Evolutionary conservation across 2,329 filamentous ascomycete species (phyloP).

Genomic region (Lecanicillium sp.): DNA sequence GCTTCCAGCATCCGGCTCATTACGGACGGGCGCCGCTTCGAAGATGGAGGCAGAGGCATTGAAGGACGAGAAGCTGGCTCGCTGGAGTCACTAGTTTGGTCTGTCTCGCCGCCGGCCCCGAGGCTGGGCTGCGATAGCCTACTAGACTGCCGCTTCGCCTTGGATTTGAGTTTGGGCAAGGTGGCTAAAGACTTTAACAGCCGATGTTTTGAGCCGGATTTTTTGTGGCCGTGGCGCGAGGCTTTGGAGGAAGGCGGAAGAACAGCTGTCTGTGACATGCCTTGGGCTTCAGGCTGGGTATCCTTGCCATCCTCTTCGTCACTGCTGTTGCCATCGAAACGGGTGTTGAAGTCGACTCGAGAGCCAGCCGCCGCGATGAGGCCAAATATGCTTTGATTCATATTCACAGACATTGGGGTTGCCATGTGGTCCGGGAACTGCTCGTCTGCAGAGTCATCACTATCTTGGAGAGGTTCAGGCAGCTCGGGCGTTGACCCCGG

Average conservation of each 20-base stretch:
- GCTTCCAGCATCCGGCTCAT: constrained; percentile 75
- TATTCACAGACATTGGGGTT: constrained; percentile 53
- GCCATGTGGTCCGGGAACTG: constrained; percentile 31
- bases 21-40: constrained; percentile 55
- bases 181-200: constrained; percentile 59
- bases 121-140: constrained; percentile 23
- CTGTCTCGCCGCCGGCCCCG: constrained; percentile 19
- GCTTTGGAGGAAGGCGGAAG: constrained; percentile 24
- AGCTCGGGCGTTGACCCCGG: constrained; percentile 33
- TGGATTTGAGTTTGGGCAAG: constrained; percentile 39
- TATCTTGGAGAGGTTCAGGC: constrained; percentile 44
- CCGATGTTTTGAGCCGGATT: constrained; percentile 57
- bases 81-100: constrained; percentile 17
- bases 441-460: constrained; percentile 41
- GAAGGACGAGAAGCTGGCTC: constrained; percentile 18
- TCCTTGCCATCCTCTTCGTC: constrained; percentile 64
- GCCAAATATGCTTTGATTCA: constrained; percentile 93
- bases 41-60: constrained; percentile 17
- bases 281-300: constrained; percentile 36
- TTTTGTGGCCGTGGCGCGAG: constrained; percentile 36
- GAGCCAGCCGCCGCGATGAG: constrained; percentile 85
- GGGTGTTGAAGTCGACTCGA: constrained; percentile 70
- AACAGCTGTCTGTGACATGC: constrained; percentile 34
- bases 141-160: constrained; percentile 34
- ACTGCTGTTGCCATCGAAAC: constrained; percentile 72